Evolutionary conservation across 805 yeast genomes (phyloP), one percentile per base, ranked within the genome.

Genomic region (Starmerella sp.): DNA sequence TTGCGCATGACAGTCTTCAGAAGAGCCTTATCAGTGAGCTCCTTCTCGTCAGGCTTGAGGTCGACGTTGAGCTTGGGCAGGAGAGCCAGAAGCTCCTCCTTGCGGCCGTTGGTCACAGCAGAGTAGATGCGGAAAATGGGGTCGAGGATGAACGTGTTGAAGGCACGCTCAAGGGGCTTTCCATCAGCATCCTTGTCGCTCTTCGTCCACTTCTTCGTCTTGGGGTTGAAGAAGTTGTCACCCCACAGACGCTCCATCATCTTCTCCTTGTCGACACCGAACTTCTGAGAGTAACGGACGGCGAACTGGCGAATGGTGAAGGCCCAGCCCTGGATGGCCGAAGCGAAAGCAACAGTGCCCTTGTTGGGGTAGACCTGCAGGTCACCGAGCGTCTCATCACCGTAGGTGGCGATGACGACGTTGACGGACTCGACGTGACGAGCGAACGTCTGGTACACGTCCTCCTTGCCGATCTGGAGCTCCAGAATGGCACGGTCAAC

Each of bases 261-360:
- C 87, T 93, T 91, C 62, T 73, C 65, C 75, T 87, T 83, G 86
- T 91, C 97, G 73, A 91, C 97, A 89, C 97, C 97, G 75, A 93
- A 91, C 80, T 91, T 93, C 89, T 90, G 89, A 75, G 96, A 82
- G 84, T 93, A 91, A 81, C 96, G 87, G 78, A 80, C 76, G 69
- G 97, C 97, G 69, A 91, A 91, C 82, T 91, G 97, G 78, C 98
- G 88, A 73, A 91, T 85, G 69, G 98, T 91, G 91, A 91, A 91
- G 74, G 97, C 97, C 98, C 98, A 91, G 78, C 98, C 98, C 84
- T 91, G 98, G 73, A 91, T 82, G 86, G 97, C 98, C 76, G 97
- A 93, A 81, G 96, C 97, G 78, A 91, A 91, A 68, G 98, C 98
- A 73, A 91, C 96, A 76, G 97, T 91, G 80, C 98, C 98, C 74